Conservation (phyloP, 1,284 basidiomycete genomes). For the Lignosus rhinocerotis region DNA sequence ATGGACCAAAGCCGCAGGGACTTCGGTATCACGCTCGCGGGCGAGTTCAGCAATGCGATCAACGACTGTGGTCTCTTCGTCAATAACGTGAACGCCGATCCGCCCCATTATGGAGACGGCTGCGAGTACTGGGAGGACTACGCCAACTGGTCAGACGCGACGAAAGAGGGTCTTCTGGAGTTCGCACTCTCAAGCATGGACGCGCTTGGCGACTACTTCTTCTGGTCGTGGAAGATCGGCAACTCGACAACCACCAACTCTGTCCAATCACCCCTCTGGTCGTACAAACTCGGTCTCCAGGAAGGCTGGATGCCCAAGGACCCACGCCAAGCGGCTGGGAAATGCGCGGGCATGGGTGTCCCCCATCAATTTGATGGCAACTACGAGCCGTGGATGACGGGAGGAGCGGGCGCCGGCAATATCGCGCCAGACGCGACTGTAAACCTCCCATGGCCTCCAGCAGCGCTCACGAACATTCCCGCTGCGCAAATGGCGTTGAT, state of each 20-base stretch:
- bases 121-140: slow-evolving; percentile 63
- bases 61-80: slow-evolving; percentile 53
- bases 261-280: slow-evolving; percentile 76
- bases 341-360: slow-evolving; percentile 59
- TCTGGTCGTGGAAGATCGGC: slow-evolving; percentile 81
- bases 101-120: slow-evolving; percentile 46
- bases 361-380: slow-evolving; percentile 51
- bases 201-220: slow-evolving; percentile 60
- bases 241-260: slow-evolving; percentile 57
- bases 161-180: slow-evolving; percentile 55
- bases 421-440: slow-evolving; percentile 47
- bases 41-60: slow-evolving; percentile 48
- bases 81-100: slow-evolving; percentile 33
- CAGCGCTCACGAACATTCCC: slow-evolving; percentile 43
- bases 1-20: slow-evolving; percentile 47
- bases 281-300: slow-evolving; percentile 78
- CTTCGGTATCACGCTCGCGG: slow-evolving; percentile 52
- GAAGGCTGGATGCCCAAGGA: slow-evolving; percentile 83
- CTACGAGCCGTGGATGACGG: slow-evolving; percentile 74
- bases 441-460: slow-evolving; percentile 60
- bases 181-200: slow-evolving; percentile 66
- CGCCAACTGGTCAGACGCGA: slow-evolving; percentile 54
- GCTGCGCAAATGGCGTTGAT: slow-evolving; percentile 43
- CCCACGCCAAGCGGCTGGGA: slow-evolving; percentile 68
- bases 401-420: slow-evolving; percentile 71